phyloP scores from a whole-genome alignment of 2,329 filamentous ascomycete genomes.

The Coleophoma cylindrospora region DNA sequence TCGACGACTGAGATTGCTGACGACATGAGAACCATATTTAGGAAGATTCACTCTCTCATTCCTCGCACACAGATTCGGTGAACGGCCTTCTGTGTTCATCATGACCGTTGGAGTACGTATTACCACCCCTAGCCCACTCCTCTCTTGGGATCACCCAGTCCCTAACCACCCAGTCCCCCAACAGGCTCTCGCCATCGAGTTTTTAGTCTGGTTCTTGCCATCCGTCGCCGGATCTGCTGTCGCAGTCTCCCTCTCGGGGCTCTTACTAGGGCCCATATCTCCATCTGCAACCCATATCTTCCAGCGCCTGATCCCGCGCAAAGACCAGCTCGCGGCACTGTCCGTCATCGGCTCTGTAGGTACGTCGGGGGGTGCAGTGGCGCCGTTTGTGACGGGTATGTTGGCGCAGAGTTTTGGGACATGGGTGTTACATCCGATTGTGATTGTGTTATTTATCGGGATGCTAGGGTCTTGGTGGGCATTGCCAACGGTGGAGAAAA shows the following conservation, averaged over 20 bases:
- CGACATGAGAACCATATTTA: constrained; percentile 22
- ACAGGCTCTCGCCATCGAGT: constrained; percentile 50
- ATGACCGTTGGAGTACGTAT: constrained; percentile 43
- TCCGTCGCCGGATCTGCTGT: constrained; percentile 64
- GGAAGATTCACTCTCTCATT: constrained; percentile 69
- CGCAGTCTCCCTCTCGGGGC: constrained; percentile 61
- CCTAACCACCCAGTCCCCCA: too few relatives aligned
- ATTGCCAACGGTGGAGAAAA: neutral
- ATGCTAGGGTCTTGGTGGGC: neutral
- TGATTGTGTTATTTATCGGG: neutral
- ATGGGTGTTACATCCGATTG: neutral
- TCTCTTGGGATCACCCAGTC: too few relatives aligned
- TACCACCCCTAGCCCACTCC: too few relatives aligned
- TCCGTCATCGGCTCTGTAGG: constrained; percentile 64
- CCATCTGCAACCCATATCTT: constrained; percentile 64
- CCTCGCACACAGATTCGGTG: constrained; percentile 63
- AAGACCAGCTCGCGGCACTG: constrained; percentile 55
- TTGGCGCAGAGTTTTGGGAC: neutral
- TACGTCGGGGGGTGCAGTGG: constrained; percentile 50
- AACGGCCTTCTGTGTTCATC: constrained; percentile 60
- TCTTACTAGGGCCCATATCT: constrained; percentile 73
- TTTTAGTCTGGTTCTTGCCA: constrained; percentile 71
- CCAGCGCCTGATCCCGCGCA: constrained; percentile 49
- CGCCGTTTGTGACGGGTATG: neutral
- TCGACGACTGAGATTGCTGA: too few relatives aligned